Conservation (phyloP, 73 alveolate species). For the Tetrahymena borealis region DNA sequence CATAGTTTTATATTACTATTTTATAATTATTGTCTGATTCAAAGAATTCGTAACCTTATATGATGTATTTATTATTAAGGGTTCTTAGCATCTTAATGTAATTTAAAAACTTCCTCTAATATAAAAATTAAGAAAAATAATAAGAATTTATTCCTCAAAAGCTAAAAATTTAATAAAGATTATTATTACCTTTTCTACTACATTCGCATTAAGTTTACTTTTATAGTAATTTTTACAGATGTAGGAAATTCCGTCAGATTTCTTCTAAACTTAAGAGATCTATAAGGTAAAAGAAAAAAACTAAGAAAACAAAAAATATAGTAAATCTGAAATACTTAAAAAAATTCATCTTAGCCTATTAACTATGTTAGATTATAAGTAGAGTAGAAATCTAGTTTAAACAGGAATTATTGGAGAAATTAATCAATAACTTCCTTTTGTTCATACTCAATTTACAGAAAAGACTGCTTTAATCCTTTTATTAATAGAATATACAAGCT, state of each 20-base stretch:
- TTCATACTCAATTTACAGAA: neutral
- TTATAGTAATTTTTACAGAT: neutral
- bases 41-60: neutral
- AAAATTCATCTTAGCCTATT: neutral
- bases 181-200: neutral
- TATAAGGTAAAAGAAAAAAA: neutral
- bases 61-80: neutral
- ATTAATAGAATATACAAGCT: neutral
- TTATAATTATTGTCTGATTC: neutral
- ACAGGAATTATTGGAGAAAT: neutral
- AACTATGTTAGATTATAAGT: neutral
- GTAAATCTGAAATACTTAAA: neutral
- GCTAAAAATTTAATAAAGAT: neutral
- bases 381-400: neutral
- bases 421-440: neutral
- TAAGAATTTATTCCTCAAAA: neutral
- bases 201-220: neutral
- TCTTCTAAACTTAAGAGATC: neutral
- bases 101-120: neutral
- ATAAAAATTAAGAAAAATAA: neutral
- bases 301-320: neutral
- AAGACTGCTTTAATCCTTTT: neutral
- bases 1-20: neutral
- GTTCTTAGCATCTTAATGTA: neutral
- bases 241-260: neutral